Evolutionary conservation across 73 alveolate genomes (phyloP).

Genomic region (Symbiodinium natans): DNA sequence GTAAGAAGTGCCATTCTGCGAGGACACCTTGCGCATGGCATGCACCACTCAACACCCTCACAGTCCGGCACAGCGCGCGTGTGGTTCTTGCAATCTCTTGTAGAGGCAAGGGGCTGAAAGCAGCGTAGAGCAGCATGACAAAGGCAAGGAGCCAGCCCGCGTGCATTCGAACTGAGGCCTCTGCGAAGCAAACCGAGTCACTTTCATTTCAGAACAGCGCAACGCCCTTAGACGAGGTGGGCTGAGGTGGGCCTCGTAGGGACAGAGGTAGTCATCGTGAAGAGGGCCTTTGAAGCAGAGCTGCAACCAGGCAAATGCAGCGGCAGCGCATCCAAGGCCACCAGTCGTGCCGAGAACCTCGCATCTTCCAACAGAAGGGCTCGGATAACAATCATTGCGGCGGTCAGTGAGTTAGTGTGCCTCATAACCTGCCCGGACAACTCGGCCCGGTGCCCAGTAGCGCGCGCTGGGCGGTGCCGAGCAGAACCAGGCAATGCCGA

Average conservation of each 20-base stretch:
- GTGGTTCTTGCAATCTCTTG: too few relatives aligned
- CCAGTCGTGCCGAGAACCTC: conserved; percentile 35
- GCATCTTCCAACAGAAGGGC: not conserved
- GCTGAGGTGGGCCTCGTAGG: conserved; percentile 80
- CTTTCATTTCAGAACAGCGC: too few relatives aligned
- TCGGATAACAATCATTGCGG: not conserved
- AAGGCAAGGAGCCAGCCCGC: conserved; percentile 51
- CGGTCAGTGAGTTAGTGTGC: not conserved
- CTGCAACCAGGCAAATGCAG: conserved; percentile 44
- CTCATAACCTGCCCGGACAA: not conserved
- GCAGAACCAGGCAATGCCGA: conserved; percentile 80
- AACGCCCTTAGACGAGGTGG: too few relatives aligned
- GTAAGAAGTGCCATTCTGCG: not conserved
- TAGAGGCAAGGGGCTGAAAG: conserved; percentile 7
- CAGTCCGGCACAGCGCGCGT: too few relatives aligned
- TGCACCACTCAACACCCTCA: too few relatives aligned
- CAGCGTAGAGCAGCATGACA: conserved; percentile 36
- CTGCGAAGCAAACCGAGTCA: too few relatives aligned
- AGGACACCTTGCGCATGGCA: not conserved
- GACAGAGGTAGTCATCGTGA: conserved; percentile 66
- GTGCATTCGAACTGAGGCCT: conserved; percentile 47
- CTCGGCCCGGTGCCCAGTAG: not conserved
- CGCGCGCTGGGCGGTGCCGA: not conserved
- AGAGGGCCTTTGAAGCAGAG: conserved; percentile 37
- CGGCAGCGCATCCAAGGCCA: conserved; percentile 8